Conservation (phyloP, 805 yeast genomes). For the Candida palmyrensis region DNA sequence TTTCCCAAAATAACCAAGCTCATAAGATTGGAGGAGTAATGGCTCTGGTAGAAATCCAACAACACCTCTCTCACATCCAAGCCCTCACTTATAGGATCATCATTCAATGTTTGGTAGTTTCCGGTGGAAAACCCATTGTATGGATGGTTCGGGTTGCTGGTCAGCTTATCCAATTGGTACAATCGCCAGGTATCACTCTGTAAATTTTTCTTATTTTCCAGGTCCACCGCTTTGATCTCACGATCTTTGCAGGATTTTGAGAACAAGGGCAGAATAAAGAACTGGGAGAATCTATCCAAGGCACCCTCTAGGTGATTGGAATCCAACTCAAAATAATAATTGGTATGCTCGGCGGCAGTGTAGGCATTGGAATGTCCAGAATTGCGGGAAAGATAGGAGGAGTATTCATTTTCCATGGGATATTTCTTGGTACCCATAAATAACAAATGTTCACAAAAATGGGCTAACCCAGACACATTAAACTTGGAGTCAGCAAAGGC, state of each 20-base stretch:
- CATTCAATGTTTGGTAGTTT: conserved; percentile 68
- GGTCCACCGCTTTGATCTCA: conserved; percentile 91
- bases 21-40: conserved; percentile 87
- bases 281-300: conserved; percentile 87
- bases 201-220: conserved; percentile 90
- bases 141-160: conserved; percentile 75
- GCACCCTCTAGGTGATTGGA: conserved; percentile 79
- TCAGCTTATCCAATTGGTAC: conserved; percentile 74
- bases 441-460: conserved; percentile 29
- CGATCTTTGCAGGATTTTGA: conserved; percentile 72
- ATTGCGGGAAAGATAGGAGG: conserved; percentile 72
- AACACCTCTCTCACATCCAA: conserved; percentile 78
- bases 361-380: conserved; percentile 91
- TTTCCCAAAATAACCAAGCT: conserved; percentile 79
- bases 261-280: conserved; percentile 83
- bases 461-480: conserved; percentile 69
- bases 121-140: conserved; percentile 89
- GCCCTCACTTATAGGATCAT: conserved; percentile 53
- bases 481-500: conserved; percentile 62
- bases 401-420: conserved; percentile 70
- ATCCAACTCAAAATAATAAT: conserved; percentile 83
- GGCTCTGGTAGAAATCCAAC: conserved; percentile 62
- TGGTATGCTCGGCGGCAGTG: conserved; percentile 84
- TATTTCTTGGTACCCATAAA: conserved; percentile 57
- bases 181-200: conserved; percentile 89